Conservation (phyloP, 192 early-diverging fungal genomes). For the Podila verticillata region DNA sequence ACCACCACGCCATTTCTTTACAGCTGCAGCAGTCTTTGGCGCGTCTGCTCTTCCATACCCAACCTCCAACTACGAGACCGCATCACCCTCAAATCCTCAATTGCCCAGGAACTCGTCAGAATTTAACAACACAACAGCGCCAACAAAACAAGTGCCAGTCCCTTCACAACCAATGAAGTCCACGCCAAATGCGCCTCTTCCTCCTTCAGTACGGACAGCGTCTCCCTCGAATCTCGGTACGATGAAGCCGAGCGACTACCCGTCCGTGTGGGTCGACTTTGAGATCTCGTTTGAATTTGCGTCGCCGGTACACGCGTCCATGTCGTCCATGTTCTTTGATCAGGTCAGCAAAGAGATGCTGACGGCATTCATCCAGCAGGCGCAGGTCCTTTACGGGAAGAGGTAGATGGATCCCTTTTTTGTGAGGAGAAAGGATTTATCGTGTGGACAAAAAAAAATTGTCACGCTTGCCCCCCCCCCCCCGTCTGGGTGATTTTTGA, state of each 20-base stretch:
- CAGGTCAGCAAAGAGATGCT: conserved; percentile 79
- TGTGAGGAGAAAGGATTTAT: too few relatives aligned
- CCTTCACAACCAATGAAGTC: background rate
- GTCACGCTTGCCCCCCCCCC: too few relatives aligned
- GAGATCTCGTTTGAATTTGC: conserved; percentile 85
- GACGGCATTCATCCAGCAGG: conserved; percentile 65
- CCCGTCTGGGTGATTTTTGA: too few relatives aligned
- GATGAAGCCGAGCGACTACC: conserved; percentile 54
- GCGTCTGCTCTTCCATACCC: conserved; percentile 18
- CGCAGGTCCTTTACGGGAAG: conserved; percentile 32
- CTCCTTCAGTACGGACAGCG: conserved; percentile 11
- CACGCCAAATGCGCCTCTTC: background rate
- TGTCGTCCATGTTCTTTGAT: conserved; percentile 82
- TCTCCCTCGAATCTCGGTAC: conserved; percentile 26
- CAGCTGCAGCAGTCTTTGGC: conserved; percentile 41
- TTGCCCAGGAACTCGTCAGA: background rate
- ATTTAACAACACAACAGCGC: background rate
- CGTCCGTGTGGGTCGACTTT: conserved; percentile 76
- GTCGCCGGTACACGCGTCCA: conserved; percentile 80
- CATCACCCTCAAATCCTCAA: background rate
- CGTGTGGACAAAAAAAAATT: too few relatives aligned
- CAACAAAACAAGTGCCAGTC: background rate
- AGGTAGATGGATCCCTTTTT: background rate
- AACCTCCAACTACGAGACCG: background rate
- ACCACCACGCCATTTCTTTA: conserved; percentile 7